Percentiles rank a stretch among this genome's conserved stretches.
These are phyloP conservation scores for Copromyces sp. DNA, from an alignment of 495 filamentous ascomycete species.

Conservation along the genomic window DNA sequence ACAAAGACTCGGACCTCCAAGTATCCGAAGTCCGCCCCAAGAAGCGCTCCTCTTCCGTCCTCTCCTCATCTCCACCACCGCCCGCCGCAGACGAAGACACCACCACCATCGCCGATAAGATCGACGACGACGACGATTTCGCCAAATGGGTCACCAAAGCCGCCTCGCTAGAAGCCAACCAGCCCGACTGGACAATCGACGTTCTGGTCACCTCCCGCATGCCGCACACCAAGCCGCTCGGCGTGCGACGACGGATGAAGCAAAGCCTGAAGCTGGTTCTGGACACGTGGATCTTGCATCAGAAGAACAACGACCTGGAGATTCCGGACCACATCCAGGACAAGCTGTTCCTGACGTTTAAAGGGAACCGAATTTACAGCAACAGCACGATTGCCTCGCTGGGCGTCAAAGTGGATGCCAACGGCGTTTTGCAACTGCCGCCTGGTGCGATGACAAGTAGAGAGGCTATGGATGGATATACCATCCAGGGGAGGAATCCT, in stretches of 20 bases:
- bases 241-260: conserved; percentile 5
- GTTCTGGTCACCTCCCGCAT: conserved; percentile 11
- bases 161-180: not conserved
- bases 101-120: conserved; percentile 24
- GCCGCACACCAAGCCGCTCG: conserved; percentile 3
- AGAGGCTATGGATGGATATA: conserved; percentile 12
- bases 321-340: conserved; percentile 8
- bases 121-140: conserved; percentile 75
- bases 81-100: not conserved
- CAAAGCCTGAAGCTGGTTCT: conserved; percentile 13
- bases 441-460: conserved; percentile 24
- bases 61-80: not conserved
- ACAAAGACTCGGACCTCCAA: not conserved
- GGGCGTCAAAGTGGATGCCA: conserved; percentile 40
- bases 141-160: conserved; percentile 26
- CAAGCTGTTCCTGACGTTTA: conserved; percentile 69
- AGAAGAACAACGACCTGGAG: not conserved
- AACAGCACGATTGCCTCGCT: conserved; percentile 61
- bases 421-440: conserved; percentile 19
- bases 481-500: conserved; percentile 7
- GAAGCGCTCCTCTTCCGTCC: not conserved
- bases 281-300: conserved; percentile 7
- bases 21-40: not conserved
- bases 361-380: conserved; percentile 59
- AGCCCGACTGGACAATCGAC: conserved; percentile 3